Percentiles rank a stretch among this genome's conserved stretches.
These are phyloP conservation scores for Blastocystis sp. DNA, from an alignment of 352 stramenopile genomes.

Conservation along the genomic window DNA sequence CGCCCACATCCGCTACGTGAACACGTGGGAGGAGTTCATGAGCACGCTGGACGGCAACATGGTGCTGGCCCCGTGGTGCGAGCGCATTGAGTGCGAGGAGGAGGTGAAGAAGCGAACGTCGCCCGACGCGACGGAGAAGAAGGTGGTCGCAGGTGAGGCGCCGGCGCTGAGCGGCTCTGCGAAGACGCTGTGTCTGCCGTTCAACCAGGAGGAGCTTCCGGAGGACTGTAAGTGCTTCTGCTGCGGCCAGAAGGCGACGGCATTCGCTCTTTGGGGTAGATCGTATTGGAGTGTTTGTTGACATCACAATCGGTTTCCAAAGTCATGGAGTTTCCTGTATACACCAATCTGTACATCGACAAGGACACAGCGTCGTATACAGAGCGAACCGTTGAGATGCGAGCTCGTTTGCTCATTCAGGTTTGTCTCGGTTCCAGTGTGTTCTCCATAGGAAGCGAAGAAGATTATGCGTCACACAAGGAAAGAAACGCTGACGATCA, in stretches of 20 bases:
- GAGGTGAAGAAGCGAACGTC: slow-evolving; percentile 77
- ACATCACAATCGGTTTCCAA: neutral
- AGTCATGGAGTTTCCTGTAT: neutral
- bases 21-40: slow-evolving; percentile 95
- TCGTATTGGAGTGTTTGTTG: slow-evolving; percentile 71
- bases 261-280: slow-evolving; percentile 77
- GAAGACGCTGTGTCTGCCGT: slow-evolving; percentile 97
- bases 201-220: slow-evolving; percentile 78
- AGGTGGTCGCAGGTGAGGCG: slow-evolving; percentile 63
- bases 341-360: neutral
- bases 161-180: slow-evolving; percentile 72
- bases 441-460: neutral
- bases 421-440: neutral
- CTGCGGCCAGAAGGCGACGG: slow-evolving; percentile 85
- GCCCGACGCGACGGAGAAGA: slow-evolving; percentile 66
- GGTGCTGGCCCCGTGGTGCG: slow-evolving; percentile 86
- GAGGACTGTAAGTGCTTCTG: slow-evolving; percentile 87
- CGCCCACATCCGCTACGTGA: slow-evolving; percentile 81
- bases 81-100: slow-evolving; percentile 76
- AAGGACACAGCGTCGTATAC: neutral
- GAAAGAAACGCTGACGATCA: neutral
- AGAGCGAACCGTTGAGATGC: neutral
- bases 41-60: slow-evolving; percentile 90
- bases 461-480: slow-evolving; percentile 9
- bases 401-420: neutral